phyloP scores from a whole-genome alignment of 2,329 filamentous ascomycete species.

The Ascochyta koolunga region DNA sequence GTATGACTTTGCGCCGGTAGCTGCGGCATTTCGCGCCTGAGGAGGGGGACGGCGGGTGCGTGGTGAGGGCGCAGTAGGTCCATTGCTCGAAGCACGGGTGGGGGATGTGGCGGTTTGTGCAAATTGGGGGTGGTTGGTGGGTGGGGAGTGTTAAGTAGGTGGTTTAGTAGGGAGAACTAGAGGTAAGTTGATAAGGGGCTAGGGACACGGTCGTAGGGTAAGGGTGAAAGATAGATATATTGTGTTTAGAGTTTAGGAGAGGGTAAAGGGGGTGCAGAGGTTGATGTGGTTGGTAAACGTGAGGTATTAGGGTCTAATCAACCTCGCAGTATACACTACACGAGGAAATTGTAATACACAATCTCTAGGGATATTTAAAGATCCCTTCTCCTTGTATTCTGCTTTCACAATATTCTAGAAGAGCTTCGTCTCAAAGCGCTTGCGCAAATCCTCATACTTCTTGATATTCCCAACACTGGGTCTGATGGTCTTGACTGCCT shows the following conservation, averaged over 20 bases:
- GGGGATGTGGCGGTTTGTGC: not conserved
- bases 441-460: conserved; percentile 62
- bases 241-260: not conserved
- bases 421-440: conserved; percentile 50
- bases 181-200: too few relatives aligned
- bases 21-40: not conserved
- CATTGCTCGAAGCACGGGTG: not conserved
- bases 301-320: too few relatives aligned
- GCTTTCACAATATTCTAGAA: conserved; percentile 4
- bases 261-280: not conserved
- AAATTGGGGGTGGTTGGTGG: not conserved
- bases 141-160: not conserved
- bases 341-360: too few relatives aligned
- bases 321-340: too few relatives aligned
- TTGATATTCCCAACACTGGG: conserved; percentile 63
- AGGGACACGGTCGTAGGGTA: too few relatives aligned
- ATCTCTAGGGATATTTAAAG: too few relatives aligned
- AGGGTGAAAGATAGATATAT: too few relatives aligned
- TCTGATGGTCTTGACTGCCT: conserved; percentile 50
- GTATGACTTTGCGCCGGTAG: not conserved
- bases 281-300: too few relatives aligned
- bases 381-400: too few relatives aligned
- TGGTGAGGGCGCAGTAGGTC: not conserved
- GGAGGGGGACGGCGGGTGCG: not conserved
- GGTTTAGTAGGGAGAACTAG: too few relatives aligned